Evolutionary conservation across 306 rosid genomes (phyloP).

Genomic region (Lathyrus sativus): DNA sequence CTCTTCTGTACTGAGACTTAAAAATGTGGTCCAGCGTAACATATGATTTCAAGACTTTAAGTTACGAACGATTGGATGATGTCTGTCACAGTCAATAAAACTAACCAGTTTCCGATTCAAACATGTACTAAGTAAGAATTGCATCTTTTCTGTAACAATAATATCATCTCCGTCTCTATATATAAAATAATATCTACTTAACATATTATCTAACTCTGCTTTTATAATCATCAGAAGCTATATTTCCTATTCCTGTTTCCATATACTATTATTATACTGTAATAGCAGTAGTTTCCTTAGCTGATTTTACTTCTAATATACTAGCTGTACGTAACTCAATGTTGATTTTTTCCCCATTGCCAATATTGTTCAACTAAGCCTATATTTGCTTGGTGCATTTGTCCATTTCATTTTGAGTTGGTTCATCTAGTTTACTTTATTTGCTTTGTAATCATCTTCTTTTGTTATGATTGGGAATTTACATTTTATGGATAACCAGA

Average conservation of each 20-base stretch:
- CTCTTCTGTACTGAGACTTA: not conserved
- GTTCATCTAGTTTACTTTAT: constrained; percentile 5
- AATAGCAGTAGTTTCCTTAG: not conserved
- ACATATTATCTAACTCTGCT: not conserved
- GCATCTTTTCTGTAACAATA: no score
- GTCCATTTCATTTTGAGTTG: not conserved
- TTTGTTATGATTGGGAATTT: not conserved
- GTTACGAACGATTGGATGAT: not conserved
- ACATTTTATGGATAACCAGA: constrained; percentile 5
- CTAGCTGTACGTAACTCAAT: not conserved
- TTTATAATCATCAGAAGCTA: not conserved
- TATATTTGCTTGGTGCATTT: constrained; percentile 7
- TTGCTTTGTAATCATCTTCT: constrained; percentile 1
- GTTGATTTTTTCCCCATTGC: not conserved
- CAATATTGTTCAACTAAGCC: not conserved
- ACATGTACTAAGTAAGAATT: not conserved
- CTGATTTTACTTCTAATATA: not conserved
- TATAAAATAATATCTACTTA: no score
- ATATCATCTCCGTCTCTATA: no score
- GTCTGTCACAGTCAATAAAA: not conserved
- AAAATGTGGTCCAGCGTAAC: not conserved
- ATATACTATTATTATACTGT: not conserved
- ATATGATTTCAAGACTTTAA: not conserved
- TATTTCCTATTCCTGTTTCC: not conserved
- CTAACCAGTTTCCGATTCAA: not conserved